A percentile compares a stretch with the other conserved stretches of the same genome.
Conservation (phyloP, 306 rosid genomes). For the Dryas alaskensis region DNA sequence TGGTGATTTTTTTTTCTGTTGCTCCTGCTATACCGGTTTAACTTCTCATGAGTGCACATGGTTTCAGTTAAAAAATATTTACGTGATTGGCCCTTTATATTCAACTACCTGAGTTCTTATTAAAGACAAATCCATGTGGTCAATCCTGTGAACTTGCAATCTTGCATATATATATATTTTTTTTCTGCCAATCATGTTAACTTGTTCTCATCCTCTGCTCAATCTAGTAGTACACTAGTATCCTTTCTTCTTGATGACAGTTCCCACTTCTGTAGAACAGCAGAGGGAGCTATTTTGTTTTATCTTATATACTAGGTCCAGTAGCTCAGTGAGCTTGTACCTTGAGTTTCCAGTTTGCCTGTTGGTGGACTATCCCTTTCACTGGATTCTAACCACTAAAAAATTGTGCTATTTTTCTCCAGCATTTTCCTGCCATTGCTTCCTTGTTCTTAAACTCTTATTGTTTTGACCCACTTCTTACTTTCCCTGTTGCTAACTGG, state of each 20-base stretch:
- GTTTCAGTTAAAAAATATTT: background rate
- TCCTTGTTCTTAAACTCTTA: background rate
- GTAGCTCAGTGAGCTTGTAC: background rate
- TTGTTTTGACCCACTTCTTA: too few species aligned
- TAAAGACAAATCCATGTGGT: background rate
- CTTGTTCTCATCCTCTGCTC: background rate
- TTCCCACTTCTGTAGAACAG: too few species aligned
- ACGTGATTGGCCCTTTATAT: background rate
- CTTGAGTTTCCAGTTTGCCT: background rate
- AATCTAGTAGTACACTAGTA: background rate
- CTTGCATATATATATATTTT: background rate
- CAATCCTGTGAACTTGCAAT: conserved; percentile 1
- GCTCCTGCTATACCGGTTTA: background rate
- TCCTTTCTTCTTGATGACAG: background rate
- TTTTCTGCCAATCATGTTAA: background rate
- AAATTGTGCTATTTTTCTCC: too few species aligned
- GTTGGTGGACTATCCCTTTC: too few species aligned
- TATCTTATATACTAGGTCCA: background rate
- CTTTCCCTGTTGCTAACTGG: background rate
- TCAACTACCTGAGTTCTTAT: background rate
- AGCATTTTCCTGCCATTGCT: background rate
- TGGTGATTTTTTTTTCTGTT: background rate
- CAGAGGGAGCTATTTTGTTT: background rate
- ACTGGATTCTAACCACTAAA: background rate
- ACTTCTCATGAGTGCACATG: background rate